A percentile compares a stretch with the other conserved stretches of the same genome.
phyloP scores from a whole-genome alignment of 495 filamentous ascomycete species.

The Penicillium chermesinum region DNA sequence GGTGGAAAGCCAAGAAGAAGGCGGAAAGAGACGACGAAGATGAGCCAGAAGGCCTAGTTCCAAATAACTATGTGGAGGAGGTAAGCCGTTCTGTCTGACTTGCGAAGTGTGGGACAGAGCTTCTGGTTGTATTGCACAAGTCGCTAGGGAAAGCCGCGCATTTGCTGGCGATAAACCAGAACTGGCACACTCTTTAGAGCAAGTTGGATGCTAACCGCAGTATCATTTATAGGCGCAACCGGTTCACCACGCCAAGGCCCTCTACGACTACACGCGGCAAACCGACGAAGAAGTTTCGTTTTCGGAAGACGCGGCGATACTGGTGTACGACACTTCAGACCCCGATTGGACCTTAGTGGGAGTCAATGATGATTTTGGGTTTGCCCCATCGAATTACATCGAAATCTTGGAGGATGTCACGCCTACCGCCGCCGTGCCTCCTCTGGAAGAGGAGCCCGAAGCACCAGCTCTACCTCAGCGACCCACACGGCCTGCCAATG shows the following conservation, averaged over 20 bases:
- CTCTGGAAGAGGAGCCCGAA: conserved; percentile 24
- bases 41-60: conserved; percentile 88
- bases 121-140: background rate
- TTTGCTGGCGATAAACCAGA: too few relatives aligned
- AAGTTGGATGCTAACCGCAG: conserved; percentile 8
- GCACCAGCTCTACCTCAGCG: conserved; percentile 39
- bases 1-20: conserved; percentile 99
- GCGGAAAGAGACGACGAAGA: conserved; percentile 85
- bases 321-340: conserved; percentile 85
- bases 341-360: conserved; percentile 97
- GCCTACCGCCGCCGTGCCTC: conserved; percentile 19
- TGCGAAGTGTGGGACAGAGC: background rate
- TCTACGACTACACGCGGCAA: conserved; percentile 95
- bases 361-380: conserved; percentile 79
- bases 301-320: conserved; percentile 75
- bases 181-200: too few relatives aligned
- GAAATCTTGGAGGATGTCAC: conserved; percentile 49
- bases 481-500: conserved; percentile 21
- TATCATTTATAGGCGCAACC: conserved; percentile 58
- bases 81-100: conserved; percentile 49
- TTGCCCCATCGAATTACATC: conserved; percentile 97
- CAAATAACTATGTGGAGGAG: conserved; percentile 95
- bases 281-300: conserved; percentile 98
- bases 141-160: background rate
- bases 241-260: conserved; percentile 66